Conservation (phyloP, 2,329 filamentous ascomycete genomes). For the Tolypocladium ovalisporum region DNA sequence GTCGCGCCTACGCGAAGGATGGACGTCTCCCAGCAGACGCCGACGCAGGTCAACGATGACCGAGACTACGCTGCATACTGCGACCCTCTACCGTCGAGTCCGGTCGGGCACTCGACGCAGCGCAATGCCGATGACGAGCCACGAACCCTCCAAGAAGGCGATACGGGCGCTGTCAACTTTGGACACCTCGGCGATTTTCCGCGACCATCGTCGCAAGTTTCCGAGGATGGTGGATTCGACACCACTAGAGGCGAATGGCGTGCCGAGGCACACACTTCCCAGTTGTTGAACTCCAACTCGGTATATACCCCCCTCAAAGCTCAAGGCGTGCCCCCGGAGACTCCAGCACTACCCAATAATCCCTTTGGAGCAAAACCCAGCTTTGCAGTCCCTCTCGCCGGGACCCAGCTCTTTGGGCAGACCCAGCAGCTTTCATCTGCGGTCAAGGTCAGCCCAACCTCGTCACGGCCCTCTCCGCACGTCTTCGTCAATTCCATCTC, state of each 20-base stretch:
- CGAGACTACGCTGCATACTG: slow-evolving; percentile 42
- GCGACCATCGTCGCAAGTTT: slow-evolving; percentile 28
- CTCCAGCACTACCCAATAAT: slow-evolving; percentile 36
- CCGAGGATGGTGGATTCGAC: slow-evolving; percentile 28
- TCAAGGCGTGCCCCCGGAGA: slow-evolving; percentile 28
- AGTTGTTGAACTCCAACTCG: slow-evolving; percentile 17
- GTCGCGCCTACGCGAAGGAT: slow-evolving; percentile 14
- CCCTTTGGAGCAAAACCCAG: slow-evolving; percentile 30
- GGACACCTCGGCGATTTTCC: slow-evolving; percentile 22
- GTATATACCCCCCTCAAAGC: slow-evolving; percentile 19
- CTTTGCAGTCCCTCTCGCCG: slow-evolving; percentile 22
- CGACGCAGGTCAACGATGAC: slow-evolving; percentile 45
- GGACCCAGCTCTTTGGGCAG: slow-evolving; percentile 42
- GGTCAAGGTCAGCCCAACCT: slow-evolving; percentile 42
- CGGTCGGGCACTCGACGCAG: slow-evolving; percentile 14
- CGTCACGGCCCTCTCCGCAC: slow-evolving; percentile 44
- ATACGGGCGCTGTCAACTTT: slow-evolving; percentile 40
- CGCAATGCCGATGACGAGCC: slow-evolving; percentile 17
- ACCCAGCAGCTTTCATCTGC: slow-evolving; percentile 44
- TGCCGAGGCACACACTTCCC: slow-evolving; percentile 20
- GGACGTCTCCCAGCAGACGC: slow-evolving; percentile 39
- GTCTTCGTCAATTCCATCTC: slow-evolving; percentile 34
- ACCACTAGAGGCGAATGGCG: slow-evolving; percentile 29
- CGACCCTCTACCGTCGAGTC: slow-evolving; percentile 16
- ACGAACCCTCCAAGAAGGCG: slow-evolving; percentile 31